phyloP scores from a whole-genome alignment of 257 asterid genomes.

The Plectranthus barbatus region DNA sequence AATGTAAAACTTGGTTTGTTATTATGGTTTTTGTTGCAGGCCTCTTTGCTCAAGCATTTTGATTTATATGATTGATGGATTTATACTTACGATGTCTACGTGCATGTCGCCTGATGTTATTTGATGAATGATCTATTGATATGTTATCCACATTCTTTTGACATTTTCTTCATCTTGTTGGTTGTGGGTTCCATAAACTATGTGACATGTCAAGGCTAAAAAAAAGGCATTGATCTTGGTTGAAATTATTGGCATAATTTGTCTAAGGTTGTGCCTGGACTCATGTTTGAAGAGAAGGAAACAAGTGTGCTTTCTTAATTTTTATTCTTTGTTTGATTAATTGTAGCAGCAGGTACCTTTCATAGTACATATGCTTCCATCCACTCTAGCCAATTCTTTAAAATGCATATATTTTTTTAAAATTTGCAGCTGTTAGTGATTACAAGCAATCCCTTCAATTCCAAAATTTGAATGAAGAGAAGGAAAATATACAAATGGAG shows the following conservation, averaged over 20 bases:
- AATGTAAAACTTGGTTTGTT: not conserved
- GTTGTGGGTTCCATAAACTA: too few species aligned
- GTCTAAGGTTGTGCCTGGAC: too few species aligned
- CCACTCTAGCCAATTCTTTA: not conserved
- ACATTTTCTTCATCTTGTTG: too few species aligned
- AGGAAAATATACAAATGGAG: slow-evolving; percentile 92
- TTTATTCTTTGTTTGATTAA: not conserved
- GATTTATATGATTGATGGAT: not conserved
- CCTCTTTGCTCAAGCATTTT: slow-evolving; percentile 6
- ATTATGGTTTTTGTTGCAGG: slow-evolving; percentile 2
- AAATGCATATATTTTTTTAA: not conserved
- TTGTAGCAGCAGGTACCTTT: not conserved
- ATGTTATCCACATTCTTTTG: too few species aligned
- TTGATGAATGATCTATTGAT: too few species aligned
- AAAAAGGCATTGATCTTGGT: too few species aligned
- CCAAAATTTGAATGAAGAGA: slow-evolving; percentile 84
- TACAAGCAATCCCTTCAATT: slow-evolving; percentile 92
- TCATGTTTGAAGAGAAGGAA: slow-evolving; percentile 1
- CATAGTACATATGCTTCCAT: not conserved
- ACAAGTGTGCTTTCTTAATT: not conserved
- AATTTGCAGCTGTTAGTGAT: slow-evolving; percentile 77
- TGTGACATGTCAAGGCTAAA: too few species aligned
- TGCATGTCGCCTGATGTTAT: too few species aligned
- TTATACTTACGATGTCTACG: not conserved
- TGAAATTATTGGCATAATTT: too few species aligned